These are phyloP conservation scores for Stachybotrys elegans DNA, from an alignment of 2,329 filamentous ascomycete species.

Conservation along the genomic window DNA sequence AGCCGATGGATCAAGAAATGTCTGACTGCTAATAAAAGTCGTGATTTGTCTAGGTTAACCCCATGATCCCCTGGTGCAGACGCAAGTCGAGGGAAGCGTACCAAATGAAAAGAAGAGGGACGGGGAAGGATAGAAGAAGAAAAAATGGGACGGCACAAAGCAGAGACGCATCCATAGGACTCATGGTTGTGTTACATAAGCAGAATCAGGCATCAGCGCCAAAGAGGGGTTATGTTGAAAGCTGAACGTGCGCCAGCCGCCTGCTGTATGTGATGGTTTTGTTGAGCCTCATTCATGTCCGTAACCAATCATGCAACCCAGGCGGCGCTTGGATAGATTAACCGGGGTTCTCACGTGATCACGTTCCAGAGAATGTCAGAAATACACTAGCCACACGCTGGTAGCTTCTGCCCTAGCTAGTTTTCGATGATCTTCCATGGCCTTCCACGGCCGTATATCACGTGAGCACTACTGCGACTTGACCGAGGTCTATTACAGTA, in stretches of 20 bases:
- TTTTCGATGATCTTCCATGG: background rate
- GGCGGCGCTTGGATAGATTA: background rate
- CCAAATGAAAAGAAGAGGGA: too few species aligned
- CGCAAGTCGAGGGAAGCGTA: too few species aligned
- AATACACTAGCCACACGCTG: too few species aligned
- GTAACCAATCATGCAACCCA: background rate
- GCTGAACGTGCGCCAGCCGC: background rate
- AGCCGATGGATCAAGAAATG: slow-evolving; percentile 7
- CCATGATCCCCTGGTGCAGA: too few species aligned
- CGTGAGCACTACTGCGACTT: background rate
- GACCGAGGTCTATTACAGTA: background rate
- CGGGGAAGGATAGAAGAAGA: too few species aligned
- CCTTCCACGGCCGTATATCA: background rate
- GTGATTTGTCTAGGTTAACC: slow-evolving; percentile 13
- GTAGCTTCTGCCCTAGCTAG: background rate
- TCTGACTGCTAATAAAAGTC: slow-evolving; percentile 16
- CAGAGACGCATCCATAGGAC: too few species aligned
- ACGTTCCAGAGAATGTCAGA: background rate
- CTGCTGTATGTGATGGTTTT: background rate
- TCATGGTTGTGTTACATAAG: too few species aligned
- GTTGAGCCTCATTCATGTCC: background rate
- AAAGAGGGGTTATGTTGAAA: too few species aligned
- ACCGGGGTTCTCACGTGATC: background rate
- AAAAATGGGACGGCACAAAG: too few species aligned
- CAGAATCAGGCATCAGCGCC: too few species aligned